Conservation (phyloP, 768 basidiomycete genomes). For the Lentinula sp. region DNA sequence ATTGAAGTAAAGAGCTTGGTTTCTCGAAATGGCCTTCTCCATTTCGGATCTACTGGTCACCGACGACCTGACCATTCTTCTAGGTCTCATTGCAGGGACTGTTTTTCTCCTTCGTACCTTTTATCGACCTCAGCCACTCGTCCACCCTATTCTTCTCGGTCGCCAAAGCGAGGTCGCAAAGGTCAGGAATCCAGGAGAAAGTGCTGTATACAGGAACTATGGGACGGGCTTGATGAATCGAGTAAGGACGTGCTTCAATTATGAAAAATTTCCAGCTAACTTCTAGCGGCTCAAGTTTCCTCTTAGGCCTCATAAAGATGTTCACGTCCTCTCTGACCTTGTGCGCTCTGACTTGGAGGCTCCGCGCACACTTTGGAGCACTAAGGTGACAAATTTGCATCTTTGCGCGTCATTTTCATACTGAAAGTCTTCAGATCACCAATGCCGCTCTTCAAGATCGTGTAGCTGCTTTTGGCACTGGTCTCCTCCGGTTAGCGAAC, state of each 20-base stretch:
- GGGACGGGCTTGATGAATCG: slow-evolving; percentile 77
- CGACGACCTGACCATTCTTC: slow-evolving; percentile 74
- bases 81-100: slow-evolving; percentile 69
- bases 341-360: slow-evolving; percentile 61
- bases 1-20: neutral
- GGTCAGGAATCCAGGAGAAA: slow-evolving; percentile 76
- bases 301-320: slow-evolving; percentile 63
- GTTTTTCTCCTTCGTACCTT: slow-evolving; percentile 73
- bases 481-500: slow-evolving; percentile 51
- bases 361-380: slow-evolving; percentile 73
- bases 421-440: slow-evolving; percentile 49
- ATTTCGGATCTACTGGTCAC: slow-evolving; percentile 60
- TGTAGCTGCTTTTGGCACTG: slow-evolving; percentile 67
- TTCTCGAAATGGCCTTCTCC: slow-evolving; percentile 24
- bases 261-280: slow-evolving; percentile 4
- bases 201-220: slow-evolving; percentile 88
- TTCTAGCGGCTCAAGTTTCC: slow-evolving; percentile 52
- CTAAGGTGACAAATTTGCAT: slow-evolving; percentile 44
- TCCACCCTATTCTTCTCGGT: slow-evolving; percentile 91
- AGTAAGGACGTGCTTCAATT: slow-evolving; percentile 36
- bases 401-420: neutral
- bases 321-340: slow-evolving; percentile 60
- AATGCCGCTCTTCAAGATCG: slow-evolving; percentile 68
- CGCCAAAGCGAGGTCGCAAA: slow-evolving; percentile 86
- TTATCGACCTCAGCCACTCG: slow-evolving; percentile 78